Evolutionary conservation across 805 yeast genomes (phyloP).

Genomic region (Zygoascus ofunaensis): DNA sequence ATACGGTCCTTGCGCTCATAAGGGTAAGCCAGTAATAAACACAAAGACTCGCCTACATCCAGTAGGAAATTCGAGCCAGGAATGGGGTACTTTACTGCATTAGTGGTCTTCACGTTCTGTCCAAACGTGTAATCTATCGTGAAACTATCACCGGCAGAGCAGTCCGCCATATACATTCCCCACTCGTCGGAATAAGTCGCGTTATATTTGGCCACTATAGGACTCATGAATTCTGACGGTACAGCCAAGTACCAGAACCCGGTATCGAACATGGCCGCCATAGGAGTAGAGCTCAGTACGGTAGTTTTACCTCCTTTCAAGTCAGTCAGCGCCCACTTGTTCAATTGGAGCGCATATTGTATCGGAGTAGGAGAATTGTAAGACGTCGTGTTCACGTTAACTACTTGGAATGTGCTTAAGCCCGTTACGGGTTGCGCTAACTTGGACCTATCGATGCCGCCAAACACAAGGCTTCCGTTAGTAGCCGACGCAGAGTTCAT

Average conservation of each 20-base stretch:
- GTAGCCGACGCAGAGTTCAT: slow-evolving; percentile 28
- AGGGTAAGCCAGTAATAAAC: not conserved
- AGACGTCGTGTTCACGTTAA: slow-evolving; percentile 11
- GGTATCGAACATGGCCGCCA: slow-evolving; percentile 44
- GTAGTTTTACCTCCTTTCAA: too few relatives aligned
- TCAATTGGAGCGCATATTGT: slow-evolving; percentile 17
- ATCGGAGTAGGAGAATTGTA: slow-evolving; percentile 9
- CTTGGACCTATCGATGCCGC: slow-evolving; percentile 38
- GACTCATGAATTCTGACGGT: slow-evolving; percentile 17
- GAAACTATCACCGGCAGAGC: slow-evolving; percentile 11
- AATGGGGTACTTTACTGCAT: slow-evolving; percentile 13
- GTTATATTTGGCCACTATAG: not conserved
- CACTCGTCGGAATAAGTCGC: slow-evolving; percentile 18
- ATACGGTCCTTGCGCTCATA: not conserved
- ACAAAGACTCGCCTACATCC: slow-evolving; percentile 3
- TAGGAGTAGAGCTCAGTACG: slow-evolving; percentile 1
- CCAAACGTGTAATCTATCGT: slow-evolving; percentile 3
- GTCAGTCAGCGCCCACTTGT: slow-evolving; percentile 11
- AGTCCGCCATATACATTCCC: slow-evolving; percentile 18
- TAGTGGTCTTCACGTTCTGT: slow-evolving; percentile 17
- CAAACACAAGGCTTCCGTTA: slow-evolving; percentile 35
- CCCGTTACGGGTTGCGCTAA: slow-evolving; percentile 32
- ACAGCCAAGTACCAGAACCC: slow-evolving; percentile 43
- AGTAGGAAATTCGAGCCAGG: slow-evolving; percentile 15
- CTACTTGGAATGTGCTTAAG: slow-evolving; percentile 28